phyloP scores from a whole-genome alignment of 2,329 filamentous ascomycete genomes.

The Epichloe sibirici region DNA sequence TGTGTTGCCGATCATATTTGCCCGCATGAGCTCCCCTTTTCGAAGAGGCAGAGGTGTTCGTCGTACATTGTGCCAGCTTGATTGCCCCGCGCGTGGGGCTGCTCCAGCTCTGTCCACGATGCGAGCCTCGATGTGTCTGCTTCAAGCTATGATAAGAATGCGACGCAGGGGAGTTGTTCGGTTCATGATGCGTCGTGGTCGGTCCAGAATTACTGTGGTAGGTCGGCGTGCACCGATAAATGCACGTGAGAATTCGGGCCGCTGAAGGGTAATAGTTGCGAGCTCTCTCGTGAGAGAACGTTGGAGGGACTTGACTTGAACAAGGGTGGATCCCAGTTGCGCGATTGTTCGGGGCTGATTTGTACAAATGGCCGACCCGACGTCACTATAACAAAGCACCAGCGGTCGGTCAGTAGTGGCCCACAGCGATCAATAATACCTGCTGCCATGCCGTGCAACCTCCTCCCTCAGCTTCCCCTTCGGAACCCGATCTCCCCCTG shows the following conservation, averaged over 20 bases:
- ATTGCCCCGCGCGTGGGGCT: constrained; percentile 18
- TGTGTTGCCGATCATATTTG: background rate
- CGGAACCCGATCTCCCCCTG: too few species aligned
- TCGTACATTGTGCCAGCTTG: constrained; percentile 1
- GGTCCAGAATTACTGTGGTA: background rate
- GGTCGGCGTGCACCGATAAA: background rate
- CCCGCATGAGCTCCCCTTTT: background rate
- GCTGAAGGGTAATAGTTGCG: background rate
- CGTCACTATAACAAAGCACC: too few species aligned
- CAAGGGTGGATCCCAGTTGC: background rate
- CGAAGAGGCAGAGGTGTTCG: background rate
- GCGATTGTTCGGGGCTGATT: background rate
- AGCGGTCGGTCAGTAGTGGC: too few species aligned
- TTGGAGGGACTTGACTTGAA: background rate
- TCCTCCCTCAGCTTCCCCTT: too few species aligned
- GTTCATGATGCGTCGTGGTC: constrained; percentile 13
- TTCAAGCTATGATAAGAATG: constrained; percentile 10
- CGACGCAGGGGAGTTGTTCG: constrained; percentile 7
- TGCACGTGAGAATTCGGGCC: background rate
- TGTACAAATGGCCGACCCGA: too few species aligned
- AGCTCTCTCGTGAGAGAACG: background rate
- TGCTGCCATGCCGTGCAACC: too few species aligned
- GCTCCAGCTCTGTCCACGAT: background rate
- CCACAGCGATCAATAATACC: too few species aligned
- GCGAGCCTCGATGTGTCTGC: constrained; percentile 2